Percentiles rank a stretch among this genome's conserved stretches.
Conservation (phyloP, 2,329 filamentous ascomycete species). For the Stagonosporopsis rhizophila region DNA sequence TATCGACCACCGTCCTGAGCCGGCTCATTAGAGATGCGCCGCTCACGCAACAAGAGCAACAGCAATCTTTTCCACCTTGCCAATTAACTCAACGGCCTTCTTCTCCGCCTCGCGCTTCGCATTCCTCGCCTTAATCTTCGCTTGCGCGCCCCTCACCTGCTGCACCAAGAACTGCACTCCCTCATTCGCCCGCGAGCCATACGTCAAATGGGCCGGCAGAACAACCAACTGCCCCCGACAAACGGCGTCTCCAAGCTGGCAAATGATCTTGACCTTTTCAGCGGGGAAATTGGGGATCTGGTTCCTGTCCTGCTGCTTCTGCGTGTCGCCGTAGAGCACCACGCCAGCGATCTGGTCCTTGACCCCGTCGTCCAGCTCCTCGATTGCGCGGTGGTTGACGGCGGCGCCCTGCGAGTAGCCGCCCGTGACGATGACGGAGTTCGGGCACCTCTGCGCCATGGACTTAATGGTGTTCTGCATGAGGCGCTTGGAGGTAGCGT, state of each 20-base stretch:
- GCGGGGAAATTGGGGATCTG: slow-evolving; percentile 52
- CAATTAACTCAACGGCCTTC: background rate
- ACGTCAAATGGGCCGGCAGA: slow-evolving; percentile 41
- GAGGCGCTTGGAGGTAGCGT: slow-evolving; percentile 26
- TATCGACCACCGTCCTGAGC: too few relatives aligned
- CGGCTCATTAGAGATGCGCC: background rate
- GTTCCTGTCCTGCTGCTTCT: slow-evolving; percentile 49
- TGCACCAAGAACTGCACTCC: slow-evolving; percentile 38
- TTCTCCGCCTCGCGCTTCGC: slow-evolving; percentile 31
- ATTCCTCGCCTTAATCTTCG: slow-evolving; percentile 40
- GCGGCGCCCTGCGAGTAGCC: slow-evolving; percentile 47
- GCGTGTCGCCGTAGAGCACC: slow-evolving; percentile 57
- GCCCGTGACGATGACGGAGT: slow-evolving; percentile 41
- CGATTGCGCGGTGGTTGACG: slow-evolving; percentile 45
- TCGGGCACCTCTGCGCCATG: slow-evolving; percentile 42
- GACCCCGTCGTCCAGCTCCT: slow-evolving; percentile 32
- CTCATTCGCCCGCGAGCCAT: slow-evolving; percentile 37
- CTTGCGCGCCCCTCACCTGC: slow-evolving; percentile 37
- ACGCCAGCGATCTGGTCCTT: slow-evolving; percentile 50
- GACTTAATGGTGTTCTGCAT: slow-evolving; percentile 34
- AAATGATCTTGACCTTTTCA: slow-evolving; percentile 57
- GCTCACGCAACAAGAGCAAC: slow-evolving; percentile 20
- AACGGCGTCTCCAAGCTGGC: slow-evolving; percentile 59
- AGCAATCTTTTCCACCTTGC: slow-evolving; percentile 17
- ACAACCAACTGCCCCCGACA: slow-evolving; percentile 55